These are phyloP conservation scores for Phytophthora citrophthora DNA, from an alignment of 352 stramenopile species.

Conservation along the genomic window DNA sequence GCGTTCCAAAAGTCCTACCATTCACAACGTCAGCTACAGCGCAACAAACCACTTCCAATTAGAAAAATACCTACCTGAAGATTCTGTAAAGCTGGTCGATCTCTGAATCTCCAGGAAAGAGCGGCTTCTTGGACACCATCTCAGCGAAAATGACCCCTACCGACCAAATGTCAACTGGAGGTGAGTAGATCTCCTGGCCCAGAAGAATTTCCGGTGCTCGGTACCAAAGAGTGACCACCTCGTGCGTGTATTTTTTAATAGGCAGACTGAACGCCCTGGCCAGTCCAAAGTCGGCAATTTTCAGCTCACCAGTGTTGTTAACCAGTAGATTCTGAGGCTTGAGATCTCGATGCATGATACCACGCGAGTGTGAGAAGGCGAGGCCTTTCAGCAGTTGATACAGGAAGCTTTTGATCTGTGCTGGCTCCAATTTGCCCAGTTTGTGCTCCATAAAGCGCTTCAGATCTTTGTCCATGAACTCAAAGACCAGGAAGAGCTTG, in stretches of 20 bases:
- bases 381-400: conserved; percentile 90
- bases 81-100: conserved; percentile 91
- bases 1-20: conserved; percentile 93
- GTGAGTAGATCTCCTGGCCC: conserved; percentile 90
- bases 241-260: conserved; percentile 97
- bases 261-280: conserved; percentile 97
- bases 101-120: conserved; percentile 86
- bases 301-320: conserved; percentile 93
- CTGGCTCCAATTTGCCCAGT: conserved; percentile 60
- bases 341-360: conserved; percentile 94
- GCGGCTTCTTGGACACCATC: conserved; percentile 83
- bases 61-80: conserved; percentile 56
- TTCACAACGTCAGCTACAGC: conserved; percentile 2
- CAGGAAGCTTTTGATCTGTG: conserved; percentile 80
- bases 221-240: conserved; percentile 99
- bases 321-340: conserved; percentile 99
- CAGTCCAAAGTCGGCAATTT: conserved; percentile 99
- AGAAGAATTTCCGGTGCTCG: conserved; percentile 98
- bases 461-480: conserved; percentile 99
- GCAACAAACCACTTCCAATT: not conserved
- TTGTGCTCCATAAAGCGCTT: conserved; percentile 96
- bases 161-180: conserved; percentile 89
- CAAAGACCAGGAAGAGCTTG: conserved; percentile 99
- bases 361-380: conserved; percentile 86
- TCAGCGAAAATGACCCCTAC: conserved; percentile 89